phyloP scores from a whole-genome alignment of 306 rosid genomes.

The Dryas octopetala region DNA sequence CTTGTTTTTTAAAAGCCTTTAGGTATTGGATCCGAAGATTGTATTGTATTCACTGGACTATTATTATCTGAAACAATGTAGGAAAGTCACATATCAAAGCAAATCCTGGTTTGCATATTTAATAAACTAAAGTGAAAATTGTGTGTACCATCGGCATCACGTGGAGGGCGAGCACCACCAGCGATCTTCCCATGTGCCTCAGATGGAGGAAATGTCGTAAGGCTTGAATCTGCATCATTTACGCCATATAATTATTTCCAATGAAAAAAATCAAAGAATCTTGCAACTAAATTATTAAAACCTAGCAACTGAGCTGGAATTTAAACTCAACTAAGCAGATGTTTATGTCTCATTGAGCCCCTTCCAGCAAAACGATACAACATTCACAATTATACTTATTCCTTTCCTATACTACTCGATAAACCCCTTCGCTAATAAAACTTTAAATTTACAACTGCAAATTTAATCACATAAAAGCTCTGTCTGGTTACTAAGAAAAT shows the following conservation, averaged over 20 bases:
- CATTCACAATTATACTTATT: not conserved
- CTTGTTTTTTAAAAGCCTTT: not conserved
- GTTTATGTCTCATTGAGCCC: not conserved
- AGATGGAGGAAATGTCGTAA: constrained; percentile 92
- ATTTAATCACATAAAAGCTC: not conserved
- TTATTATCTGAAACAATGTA: not conserved
- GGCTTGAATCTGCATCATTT: constrained; percentile 67
- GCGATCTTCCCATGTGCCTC: constrained; percentile 75
- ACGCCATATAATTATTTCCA: constrained; percentile 15
- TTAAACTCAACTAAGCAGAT: not conserved
- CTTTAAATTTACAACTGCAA: not conserved
- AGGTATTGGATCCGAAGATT: constrained; percentile 3
- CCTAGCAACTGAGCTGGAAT: constrained; percentile 2
- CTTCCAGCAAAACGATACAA: not conserved
- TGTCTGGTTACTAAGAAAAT: not conserved
- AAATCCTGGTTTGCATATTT: not conserved
- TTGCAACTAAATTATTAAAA: not conserved
- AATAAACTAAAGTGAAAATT: not conserved
- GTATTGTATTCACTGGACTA: not conserved
- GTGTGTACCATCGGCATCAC: constrained; percentile 77
- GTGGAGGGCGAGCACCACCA: constrained; percentile 74
- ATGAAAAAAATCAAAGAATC: not conserved
- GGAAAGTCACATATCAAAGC: not conserved
- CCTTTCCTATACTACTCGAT: not conserved
- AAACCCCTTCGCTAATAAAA: not conserved